A percentile compares a stretch with the other conserved stretches of the same genome.
phyloP scores from a whole-genome alignment of 176 grass and related monocot genomes.

The Microstegium vimineum region DNA sequence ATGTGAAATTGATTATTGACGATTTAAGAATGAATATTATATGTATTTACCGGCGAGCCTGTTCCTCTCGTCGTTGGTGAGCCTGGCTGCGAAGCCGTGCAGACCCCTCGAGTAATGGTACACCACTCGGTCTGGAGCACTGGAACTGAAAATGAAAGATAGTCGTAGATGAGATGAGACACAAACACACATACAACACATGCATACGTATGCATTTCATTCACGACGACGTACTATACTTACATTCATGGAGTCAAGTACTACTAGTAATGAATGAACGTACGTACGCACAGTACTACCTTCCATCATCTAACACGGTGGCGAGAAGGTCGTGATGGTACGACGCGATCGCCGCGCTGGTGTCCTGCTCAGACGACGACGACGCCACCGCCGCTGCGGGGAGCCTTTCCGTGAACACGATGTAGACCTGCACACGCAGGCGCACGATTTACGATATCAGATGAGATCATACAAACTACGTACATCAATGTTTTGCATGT shows the following conservation, averaged over 20 bases:
- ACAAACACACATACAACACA: too few species aligned
- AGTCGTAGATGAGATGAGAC: too few species aligned
- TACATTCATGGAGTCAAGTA: too few species aligned
- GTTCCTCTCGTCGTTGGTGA: neutral
- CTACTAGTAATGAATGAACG: too few species aligned
- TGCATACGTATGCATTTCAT: too few species aligned
- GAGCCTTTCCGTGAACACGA: slow-evolving; percentile 29
- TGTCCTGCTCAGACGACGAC: neutral
- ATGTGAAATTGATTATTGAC: too few species aligned
- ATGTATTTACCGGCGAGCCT: slow-evolving; percentile 25
- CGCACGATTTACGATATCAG: too few species aligned
- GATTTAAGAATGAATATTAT: too few species aligned
- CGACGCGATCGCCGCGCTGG: neutral
- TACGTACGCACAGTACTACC: too few species aligned
- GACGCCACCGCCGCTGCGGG: neutral
- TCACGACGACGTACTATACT: neutral
- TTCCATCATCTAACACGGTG: neutral
- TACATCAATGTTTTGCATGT: too few species aligned
- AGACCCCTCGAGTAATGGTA: slow-evolving; percentile 32
- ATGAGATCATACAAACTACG: too few species aligned
- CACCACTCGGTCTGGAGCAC: slow-evolving; percentile 28
- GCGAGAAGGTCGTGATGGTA: slow-evolving; percentile 11
- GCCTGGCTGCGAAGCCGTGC: slow-evolving; percentile 34
- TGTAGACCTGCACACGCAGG: slow-evolving; percentile 31
- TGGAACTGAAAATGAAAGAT: neutral